phyloP scores from a whole-genome alignment of 352 stramenopile genomes.

The Globisporangium cylindrosporum region DNA sequence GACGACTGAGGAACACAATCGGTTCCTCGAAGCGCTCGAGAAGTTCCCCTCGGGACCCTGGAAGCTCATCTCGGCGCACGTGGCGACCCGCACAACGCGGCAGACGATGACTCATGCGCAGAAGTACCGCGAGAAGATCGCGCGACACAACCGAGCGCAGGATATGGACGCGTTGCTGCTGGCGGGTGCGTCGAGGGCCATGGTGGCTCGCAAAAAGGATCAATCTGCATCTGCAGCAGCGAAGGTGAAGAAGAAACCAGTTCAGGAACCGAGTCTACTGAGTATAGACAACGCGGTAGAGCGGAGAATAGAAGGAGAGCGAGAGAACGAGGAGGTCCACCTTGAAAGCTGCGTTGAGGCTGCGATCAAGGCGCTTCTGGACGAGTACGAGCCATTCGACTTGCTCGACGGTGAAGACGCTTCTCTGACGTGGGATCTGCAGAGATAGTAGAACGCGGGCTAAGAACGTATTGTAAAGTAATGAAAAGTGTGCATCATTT shows the following conservation, averaged over 20 bases:
- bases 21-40: constrained; percentile 35
- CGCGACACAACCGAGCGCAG: constrained; percentile 8
- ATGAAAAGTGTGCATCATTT: neutral
- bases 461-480: neutral
- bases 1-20: constrained; percentile 35
- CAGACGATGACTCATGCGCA: constrained; percentile 41
- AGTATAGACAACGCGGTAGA: neutral
- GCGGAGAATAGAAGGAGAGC: neutral
- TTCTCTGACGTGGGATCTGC: neutral
- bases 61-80: constrained; percentile 26
- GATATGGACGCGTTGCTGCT: neutral
- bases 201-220: neutral
- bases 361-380: neutral
- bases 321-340: neutral
- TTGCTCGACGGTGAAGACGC: neutral
- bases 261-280: neutral
- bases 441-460: no score
- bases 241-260: neutral
- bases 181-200: neutral
- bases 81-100: constrained; percentile 25
- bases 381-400: constrained; percentile 8
- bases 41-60: constrained; percentile 27
- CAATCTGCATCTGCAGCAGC: neutral
- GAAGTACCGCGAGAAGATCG: constrained; percentile 36
- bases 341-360: neutral